Evolutionary conservation across 2,329 filamentous ascomycete species (phyloP).

Genomic region (Colletotrichum ledebouriae): DNA sequence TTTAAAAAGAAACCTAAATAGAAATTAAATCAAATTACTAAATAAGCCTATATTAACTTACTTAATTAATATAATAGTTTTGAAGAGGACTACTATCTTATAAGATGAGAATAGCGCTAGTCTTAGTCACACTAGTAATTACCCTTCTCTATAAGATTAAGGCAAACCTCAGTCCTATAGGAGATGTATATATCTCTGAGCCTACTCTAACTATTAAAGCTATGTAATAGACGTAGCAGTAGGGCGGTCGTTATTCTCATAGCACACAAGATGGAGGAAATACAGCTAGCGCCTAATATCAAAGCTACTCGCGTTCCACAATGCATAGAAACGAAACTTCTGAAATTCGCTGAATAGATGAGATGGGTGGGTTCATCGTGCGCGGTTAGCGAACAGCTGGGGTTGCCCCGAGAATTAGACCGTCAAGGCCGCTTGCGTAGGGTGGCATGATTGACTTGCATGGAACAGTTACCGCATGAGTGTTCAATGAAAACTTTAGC

Average conservation of each 20-base stretch:
- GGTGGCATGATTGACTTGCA: background rate
- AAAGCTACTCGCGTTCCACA: background rate
- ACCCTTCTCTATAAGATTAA: too few relatives aligned
- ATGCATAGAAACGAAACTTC: background rate
- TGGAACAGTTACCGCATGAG: background rate
- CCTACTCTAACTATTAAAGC: background rate
- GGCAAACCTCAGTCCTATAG: too few relatives aligned
- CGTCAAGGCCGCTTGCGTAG: background rate
- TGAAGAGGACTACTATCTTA: background rate
- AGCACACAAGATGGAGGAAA: background rate
- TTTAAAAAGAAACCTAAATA: background rate
- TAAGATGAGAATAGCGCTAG: too few relatives aligned
- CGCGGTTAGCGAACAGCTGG: background rate
- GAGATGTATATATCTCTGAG: too few relatives aligned
- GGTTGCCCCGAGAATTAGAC: background rate
- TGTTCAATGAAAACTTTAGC: background rate
- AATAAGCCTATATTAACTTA: background rate
- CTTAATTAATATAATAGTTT: background rate
- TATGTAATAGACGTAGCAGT: background rate
- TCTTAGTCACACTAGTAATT: too few relatives aligned
- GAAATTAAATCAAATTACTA: background rate
- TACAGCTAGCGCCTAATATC: background rate
- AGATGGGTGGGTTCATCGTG: background rate
- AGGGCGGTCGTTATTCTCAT: background rate
- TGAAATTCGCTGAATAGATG: background rate